Conservation (phyloP, 2,329 filamentous ascomycete species). For the Chrysoporthe cubensis region DNA sequence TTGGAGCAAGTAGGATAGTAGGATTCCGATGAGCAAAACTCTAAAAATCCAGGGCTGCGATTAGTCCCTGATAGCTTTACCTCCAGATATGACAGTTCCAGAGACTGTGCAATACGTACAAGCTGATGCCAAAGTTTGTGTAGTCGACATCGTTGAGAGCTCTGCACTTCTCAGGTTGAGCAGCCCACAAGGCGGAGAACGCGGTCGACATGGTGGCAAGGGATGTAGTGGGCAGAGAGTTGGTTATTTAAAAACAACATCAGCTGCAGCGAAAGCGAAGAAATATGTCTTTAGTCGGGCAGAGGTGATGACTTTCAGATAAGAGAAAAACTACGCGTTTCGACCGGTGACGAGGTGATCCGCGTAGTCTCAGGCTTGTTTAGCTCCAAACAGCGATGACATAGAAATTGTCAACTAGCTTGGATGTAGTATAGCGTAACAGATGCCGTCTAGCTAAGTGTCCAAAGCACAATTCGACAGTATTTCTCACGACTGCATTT, state of each 20-base stretch:
- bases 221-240: neutral
- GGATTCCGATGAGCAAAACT: conserved; percentile 82
- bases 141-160: conserved; percentile 20
- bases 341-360: conserved; percentile 16
- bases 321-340: neutral
- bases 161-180: conserved; percentile 2
- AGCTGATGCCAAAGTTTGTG: conserved; percentile 15
- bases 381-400: conserved; percentile 7
- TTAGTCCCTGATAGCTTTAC: neutral
- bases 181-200: neutral
- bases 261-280: neutral
- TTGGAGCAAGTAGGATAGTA: conserved; percentile 93
- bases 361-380: conserved; percentile 12
- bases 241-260: neutral
- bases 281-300: neutral
- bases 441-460: too few species aligned
- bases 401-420: neutral
- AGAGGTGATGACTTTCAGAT: neutral
- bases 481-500: too few species aligned
- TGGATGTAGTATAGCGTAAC: neutral
- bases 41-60: conserved; percentile 38
- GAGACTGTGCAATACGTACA: neutral
- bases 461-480: too few species aligned
- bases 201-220: neutral
- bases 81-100: neutral